Evolutionary conservation across 2,329 filamentous ascomycete species (phyloP), one percentile per base, ranked within the genome.

Genomic region (Daldinia eschscholtzii): DNA sequence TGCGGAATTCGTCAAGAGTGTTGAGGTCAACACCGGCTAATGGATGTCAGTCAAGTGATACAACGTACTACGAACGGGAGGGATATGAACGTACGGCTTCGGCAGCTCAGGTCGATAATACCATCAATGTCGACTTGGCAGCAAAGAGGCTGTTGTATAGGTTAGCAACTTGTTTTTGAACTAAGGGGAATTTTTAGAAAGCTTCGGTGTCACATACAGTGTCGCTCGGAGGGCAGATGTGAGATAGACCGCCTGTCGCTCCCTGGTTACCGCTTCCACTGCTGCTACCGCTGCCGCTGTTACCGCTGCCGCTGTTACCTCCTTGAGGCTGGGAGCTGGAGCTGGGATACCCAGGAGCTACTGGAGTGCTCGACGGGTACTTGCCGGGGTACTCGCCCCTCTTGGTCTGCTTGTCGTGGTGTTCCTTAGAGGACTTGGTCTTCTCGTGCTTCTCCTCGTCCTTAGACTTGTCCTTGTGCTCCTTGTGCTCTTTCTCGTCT

Each of bases 41-140:
- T 12, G 23, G 9, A 26, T 1, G 59, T 72, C 50, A 71, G 66
- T 30, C 15, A 3, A 53, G 41, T 42, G 15, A 18, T 10, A 6
- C 7, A 12, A 12, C 15, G 39, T 28, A 28, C 41, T 13, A 44
- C 2, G 4, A 1, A 13, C 28, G 9, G 9, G 5, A n/a, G 6
- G 28, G 6, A 23, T 10, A 1, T 9, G 23, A 42, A 70, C 70
- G 64, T 62, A 72, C 67, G 70, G 59, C 64, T 67, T 1, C 13
- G 33, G 57, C 70, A 72, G 23, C 64, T 68, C 13, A 72, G 52
- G 48, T 68, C 67, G 35, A 72, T 4, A 46, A 72, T 50, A 6
- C 64, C 64, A 10, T 65, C 70, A 0, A 70, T 26, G 41, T 70
- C 70, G 13, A 66, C 46, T 48, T 70, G 70, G 60, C 67, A 72